Percentiles rank a stretch among this genome's conserved stretches.
phyloP scores from a whole-genome alignment of 2,329 filamentous ascomycete species.

The Colletotrichum sp. region DNA sequence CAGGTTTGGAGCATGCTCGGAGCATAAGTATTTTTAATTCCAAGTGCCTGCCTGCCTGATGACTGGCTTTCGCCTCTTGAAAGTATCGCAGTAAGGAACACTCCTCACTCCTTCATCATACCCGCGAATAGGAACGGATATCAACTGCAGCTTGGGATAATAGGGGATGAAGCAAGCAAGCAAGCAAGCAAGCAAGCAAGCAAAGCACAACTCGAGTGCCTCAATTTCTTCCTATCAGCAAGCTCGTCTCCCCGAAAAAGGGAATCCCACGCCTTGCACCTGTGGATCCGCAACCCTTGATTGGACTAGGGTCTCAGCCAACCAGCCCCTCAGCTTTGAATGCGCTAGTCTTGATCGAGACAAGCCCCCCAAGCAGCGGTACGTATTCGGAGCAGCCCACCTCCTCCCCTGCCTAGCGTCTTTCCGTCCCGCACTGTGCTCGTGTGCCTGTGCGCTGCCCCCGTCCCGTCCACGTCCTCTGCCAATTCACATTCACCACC shows the following conservation, averaged over 20 bases:
- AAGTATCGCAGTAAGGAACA: not conserved
- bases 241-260: constrained; percentile 10
- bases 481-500: not conserved
- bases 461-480: not conserved
- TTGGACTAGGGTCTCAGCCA: not conserved
- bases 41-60: not conserved
- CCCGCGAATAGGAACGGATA: not conserved
- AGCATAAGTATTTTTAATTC: not conserved
- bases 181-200: not conserved
- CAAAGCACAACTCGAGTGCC: not conserved
- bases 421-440: not conserved
- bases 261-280: constrained; percentile 12
- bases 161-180: not conserved
- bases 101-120: not conserved
- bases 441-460: not conserved
- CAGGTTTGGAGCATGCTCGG: not conserved
- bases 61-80: not conserved
- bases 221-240: constrained; percentile 15
- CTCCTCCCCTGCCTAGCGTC: not conserved
- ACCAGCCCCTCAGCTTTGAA: not conserved
- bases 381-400: not conserved
- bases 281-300: not conserved
- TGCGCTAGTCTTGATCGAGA: not conserved
- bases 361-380: not conserved
- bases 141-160: not conserved